Evolutionary conservation across 306 rosid species (phyloP), one percentile per base, ranked within the genome.

Genomic region (Inga oerstediana): DNA sequence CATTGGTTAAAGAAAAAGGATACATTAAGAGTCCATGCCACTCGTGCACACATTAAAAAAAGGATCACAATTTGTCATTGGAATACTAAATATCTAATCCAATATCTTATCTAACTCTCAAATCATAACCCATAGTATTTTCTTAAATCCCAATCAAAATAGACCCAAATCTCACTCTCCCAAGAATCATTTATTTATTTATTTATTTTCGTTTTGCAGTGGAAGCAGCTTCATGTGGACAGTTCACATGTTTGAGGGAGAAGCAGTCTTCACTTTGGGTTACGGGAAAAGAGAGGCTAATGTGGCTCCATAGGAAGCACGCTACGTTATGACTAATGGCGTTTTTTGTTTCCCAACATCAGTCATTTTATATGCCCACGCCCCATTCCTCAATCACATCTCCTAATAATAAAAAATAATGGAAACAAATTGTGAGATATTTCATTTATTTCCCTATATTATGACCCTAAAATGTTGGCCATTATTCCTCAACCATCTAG

Each of bases 251-350:
- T 27, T 17, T 27, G 44, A 15, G 9, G 77, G 3, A 3, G 61
- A 73, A 73, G 61, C 43, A 65, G 39, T 1, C 37, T 62, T 27
- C 69, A 24, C 39, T 62, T 62, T 62, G 30, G 34, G 11, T 24
- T 27, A 27, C 27, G 20, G 35, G 66, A 64, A 52, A 65, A 3
- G 48, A 20, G 48, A 76, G 44, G 84, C 58, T 81, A 82, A 81
- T 83, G 91, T 86, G 90, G 88, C 90, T 75, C 6, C 65, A 80
- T 35, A 70, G 89, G 89, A 86, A 84, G 86, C 89, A 88, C 71
- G 46, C 64, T 74, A 22, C 77, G 82, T 74, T 83, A 77, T 86
- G 90, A 79, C 87, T 81, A 52, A 59, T 78, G 45, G 66, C 66
- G 24, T 46, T 67, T 80, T 69, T 16, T 72, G 76, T 30, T 88